phyloP scores from a whole-genome alignment of 2,329 filamentous ascomycete species.

The Salinomyces thailandicus region DNA sequence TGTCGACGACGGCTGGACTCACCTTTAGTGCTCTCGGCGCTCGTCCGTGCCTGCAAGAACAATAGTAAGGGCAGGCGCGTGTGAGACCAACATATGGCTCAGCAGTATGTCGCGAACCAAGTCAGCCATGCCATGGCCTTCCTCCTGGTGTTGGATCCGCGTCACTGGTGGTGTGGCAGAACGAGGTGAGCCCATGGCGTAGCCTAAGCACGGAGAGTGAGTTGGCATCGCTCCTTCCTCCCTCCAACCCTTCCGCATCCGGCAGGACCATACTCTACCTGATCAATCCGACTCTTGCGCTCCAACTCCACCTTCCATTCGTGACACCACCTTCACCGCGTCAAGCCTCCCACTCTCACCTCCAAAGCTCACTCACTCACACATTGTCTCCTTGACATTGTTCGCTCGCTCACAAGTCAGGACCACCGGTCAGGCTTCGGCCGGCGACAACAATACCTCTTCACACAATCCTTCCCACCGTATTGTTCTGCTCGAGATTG shows the following conservation, averaged over 20 bases:
- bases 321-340: no score
- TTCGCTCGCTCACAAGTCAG: not conserved
- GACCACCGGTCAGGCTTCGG: not conserved
- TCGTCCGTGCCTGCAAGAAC: not conserved
- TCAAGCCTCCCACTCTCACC: not conserved
- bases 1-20: no score
- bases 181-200: not conserved
- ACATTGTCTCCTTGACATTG: not conserved
- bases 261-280: no score
- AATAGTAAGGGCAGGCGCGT: not conserved
- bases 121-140: no score
- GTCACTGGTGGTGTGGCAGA: not conserved
- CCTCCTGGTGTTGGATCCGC: no score
- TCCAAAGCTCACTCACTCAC: not conserved
- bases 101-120: not conserved
- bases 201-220: not conserved
- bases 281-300: no score
- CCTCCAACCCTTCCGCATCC: not conserved
- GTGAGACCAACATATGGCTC: not conserved
- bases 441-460: not conserved
- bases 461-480: not conserved
- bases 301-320: not conserved
- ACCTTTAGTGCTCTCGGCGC: no score
- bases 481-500: slow-evolving; percentile 1
- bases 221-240: not conserved